Evolutionary conservation across 2,329 filamentous ascomycete species (phyloP), one percentile per base, ranked within the genome.

Genomic region (Cryphonectria carpinicola): DNA sequence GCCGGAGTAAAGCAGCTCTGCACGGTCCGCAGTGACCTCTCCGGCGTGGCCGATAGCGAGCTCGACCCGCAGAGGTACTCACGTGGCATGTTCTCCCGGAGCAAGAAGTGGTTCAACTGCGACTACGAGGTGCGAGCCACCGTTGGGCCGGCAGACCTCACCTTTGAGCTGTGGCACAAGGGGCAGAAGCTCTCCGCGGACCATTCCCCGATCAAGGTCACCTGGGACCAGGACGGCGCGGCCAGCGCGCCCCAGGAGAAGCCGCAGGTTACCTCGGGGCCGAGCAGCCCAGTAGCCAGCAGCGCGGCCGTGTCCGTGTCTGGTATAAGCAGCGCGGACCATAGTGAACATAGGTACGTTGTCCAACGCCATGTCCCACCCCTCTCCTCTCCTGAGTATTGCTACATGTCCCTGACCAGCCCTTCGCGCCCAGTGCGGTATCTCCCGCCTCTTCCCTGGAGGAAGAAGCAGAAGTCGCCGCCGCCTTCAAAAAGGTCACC

Each of bases 91-190:
- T 80, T 82, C 66, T 74, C 74, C 10, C 76, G 76, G 22, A 79
- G 81, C 11, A 76, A 78, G 66, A 80, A 76, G 54, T 84, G 79
- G 68, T 84, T 81, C 60, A 73, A 82, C 4, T 82, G 80, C 62
- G 77, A 77, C 8, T 84, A 84, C 66, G 85, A 87, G 65, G 83
- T 90, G 0, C 83, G 87, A 69, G 86, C 88, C 4, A 80, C 88
- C 49, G 84, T 87, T 4, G 87, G 86, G 0, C 83, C 86, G 0
- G 84, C 88, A 0, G 88, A 90, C 69, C 78, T 90, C 49, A 75
- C 77, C 7, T 84, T 84, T 62, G 81, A 77, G 72, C 69, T 84
- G 3, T 85, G 82, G 83, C 83, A 82, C 70, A 79, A 75, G 0
- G 81, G 81, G 1, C 76, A 79, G 35, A 79, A 76, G 73, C 83